phyloP scores from a whole-genome alignment of 2,329 filamentous ascomycete species.

The Neospermospora avenae region DNA sequence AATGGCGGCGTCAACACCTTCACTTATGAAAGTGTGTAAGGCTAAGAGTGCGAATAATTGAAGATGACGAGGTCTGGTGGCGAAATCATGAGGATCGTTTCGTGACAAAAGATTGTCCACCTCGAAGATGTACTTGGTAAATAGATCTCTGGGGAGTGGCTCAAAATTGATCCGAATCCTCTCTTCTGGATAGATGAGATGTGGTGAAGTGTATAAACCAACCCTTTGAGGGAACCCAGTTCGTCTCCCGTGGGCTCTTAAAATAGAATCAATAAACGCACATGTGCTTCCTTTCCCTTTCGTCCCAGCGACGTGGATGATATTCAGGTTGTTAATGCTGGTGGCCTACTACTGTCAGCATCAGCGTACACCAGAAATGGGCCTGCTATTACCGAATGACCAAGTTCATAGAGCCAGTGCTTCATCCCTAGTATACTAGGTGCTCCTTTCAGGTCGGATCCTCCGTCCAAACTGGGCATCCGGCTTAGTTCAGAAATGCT shows the following conservation, averaged over 20 bases:
- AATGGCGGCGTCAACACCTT: conserved; percentile 58
- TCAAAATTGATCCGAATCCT: conserved; percentile 58
- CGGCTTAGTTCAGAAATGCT: not conserved
- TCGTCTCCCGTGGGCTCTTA: conserved; percentile 46
- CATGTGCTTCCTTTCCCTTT: conserved; percentile 73
- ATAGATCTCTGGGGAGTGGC: conserved; percentile 54
- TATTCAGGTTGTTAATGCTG: conserved; percentile 45
- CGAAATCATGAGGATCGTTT: not conserved
- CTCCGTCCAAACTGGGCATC: conserved; percentile 3
- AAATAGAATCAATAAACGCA: conserved; percentile 60
- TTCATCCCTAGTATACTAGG: conserved; percentile 68
- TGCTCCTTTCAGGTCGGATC: conserved; percentile 6
- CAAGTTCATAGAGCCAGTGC: conserved; percentile 71
- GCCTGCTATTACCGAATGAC: conserved; percentile 55
- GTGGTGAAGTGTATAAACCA: conserved; percentile 65
- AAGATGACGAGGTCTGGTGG: conserved; percentile 48
- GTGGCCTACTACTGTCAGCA: conserved; percentile 4
- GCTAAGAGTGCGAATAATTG: conserved; percentile 61
- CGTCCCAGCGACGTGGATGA: conserved; percentile 66
- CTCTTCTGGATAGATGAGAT: conserved; percentile 61
- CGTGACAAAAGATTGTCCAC: conserved; percentile 53
- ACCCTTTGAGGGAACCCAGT: conserved; percentile 35
- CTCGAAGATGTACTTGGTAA: conserved; percentile 63
- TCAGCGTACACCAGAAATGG: not conserved
- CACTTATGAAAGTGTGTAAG: conserved; percentile 61